These are phyloP conservation scores for Fusarium hostae DNA, from an alignment of 2,329 filamentous ascomycete genomes.

Conservation along the genomic window DNA sequence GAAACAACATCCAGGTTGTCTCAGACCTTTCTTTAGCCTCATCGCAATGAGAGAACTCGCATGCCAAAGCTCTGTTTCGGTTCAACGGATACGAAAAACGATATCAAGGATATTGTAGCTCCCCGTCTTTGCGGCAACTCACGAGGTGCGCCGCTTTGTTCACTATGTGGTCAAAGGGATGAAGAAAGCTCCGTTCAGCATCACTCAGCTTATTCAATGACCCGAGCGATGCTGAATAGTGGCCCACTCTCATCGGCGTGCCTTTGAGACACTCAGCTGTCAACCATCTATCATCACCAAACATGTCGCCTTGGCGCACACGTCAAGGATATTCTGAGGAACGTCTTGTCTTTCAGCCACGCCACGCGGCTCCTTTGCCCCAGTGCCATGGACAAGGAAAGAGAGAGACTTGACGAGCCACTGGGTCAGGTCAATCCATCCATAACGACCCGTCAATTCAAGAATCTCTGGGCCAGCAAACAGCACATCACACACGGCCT, in stretches of 20 bases:
- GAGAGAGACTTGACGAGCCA: conserved; percentile 12
- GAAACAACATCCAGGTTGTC: neutral
- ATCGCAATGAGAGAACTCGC: conserved; percentile 2
- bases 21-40: conserved; percentile 17
- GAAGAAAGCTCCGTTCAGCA: conserved; percentile 32
- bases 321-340: neutral
- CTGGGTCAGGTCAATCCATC: neutral
- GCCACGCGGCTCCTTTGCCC: conserved; percentile 21
- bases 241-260: neutral
- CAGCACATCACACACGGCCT: neutral
- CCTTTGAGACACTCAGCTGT: conserved; percentile 16
- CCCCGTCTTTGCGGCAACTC: conserved; percentile 17
- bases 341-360: conserved; percentile 27
- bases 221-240: neutral
- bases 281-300: conserved; percentile 2
- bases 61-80: conserved; percentile 15
- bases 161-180: conserved; percentile 17
- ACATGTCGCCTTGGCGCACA: conserved; percentile 2
- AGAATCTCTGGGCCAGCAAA: neutral
- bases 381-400: conserved; percentile 23
- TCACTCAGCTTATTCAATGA: conserved; percentile 4
- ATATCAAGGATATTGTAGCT: neutral
- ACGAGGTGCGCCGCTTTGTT: conserved; percentile 5
- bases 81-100: neutral
- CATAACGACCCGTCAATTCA: conserved; percentile 1